A percentile compares a stretch with the other conserved stretches of the same genome.
phyloP scores from a whole-genome alignment of 2,329 filamentous ascomycete genomes.

The Gaeumannomyces sp. region DNA sequence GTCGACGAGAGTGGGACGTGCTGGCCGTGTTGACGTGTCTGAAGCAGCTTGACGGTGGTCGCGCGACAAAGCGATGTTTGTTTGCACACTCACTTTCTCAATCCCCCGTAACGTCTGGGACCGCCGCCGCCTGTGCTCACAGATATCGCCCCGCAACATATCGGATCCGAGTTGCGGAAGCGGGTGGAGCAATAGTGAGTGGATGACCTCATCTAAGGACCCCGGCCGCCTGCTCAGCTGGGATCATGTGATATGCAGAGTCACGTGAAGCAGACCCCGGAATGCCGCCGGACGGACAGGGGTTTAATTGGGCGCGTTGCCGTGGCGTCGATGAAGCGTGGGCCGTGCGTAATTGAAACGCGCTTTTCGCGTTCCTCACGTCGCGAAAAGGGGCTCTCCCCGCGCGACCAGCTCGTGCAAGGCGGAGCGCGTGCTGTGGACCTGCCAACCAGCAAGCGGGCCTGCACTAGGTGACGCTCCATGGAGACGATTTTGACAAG shows the following conservation, averaged over 20 bases:
- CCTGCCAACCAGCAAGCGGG: neutral
- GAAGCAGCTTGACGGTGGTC: neutral
- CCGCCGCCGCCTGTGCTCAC: too few species aligned
- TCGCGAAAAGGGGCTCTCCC: neutral
- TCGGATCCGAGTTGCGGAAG: too few species aligned
- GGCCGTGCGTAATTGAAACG: conserved; percentile 6
- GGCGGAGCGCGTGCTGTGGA: conserved; percentile 6
- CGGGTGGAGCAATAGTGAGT: too few species aligned
- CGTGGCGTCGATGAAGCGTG: neutral
- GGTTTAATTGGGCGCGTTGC: neutral
- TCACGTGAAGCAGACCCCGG: neutral
- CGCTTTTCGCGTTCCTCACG: neutral
- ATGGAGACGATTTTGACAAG: neutral
- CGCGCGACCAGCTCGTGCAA: neutral
- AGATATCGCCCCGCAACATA: too few species aligned
- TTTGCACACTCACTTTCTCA: neutral
- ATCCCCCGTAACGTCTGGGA: neutral
- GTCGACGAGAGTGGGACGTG: neutral
- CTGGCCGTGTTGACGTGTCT: too few species aligned
- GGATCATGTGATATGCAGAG: neutral
- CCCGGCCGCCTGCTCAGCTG: neutral
- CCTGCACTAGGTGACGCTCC: neutral
- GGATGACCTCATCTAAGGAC: too few species aligned
- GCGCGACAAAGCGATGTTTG: neutral
- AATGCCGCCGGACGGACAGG: neutral